phyloP scores from a whole-genome alignment of 2,329 filamentous ascomycete species.

The Exserohilum rostratum region DNA sequence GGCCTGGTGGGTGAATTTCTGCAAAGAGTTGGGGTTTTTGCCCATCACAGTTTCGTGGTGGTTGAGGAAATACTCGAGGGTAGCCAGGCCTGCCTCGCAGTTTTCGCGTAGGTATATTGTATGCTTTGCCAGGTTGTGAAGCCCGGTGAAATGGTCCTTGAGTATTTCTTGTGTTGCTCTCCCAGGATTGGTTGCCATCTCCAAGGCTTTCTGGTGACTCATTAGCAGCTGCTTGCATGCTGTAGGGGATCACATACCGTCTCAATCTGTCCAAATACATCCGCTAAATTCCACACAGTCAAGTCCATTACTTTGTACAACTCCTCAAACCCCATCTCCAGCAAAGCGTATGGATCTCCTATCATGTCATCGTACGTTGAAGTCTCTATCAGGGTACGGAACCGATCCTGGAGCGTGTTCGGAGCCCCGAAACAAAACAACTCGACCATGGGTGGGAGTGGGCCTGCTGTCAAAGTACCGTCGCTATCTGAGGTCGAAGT shows the following conservation, averaged over 20 bases:
- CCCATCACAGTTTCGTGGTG: slow-evolving; percentile 22
- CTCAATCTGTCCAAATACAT: slow-evolving; percentile 42
- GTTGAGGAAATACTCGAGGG: slow-evolving; percentile 29
- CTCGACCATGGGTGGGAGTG: slow-evolving; percentile 17
- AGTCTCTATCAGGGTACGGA: slow-evolving; percentile 18
- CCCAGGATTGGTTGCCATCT: slow-evolving; percentile 22
- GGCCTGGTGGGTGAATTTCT: slow-evolving; percentile 22
- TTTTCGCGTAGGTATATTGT: slow-evolving; percentile 48
- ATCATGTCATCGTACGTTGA: slow-evolving; percentile 28
- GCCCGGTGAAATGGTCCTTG: slow-evolving; percentile 26
- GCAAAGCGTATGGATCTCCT: slow-evolving; percentile 40
- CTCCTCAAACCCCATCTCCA: slow-evolving; percentile 40
- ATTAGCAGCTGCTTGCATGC: slow-evolving; percentile 5
- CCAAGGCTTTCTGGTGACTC: slow-evolving; percentile 25
- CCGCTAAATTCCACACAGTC: slow-evolving; percentile 35
- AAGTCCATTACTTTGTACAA: slow-evolving; percentile 40
- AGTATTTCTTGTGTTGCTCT: slow-evolving; percentile 26
- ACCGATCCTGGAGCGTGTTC: slow-evolving; percentile 17
- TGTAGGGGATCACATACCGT: slow-evolving; percentile 19
- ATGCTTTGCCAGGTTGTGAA: slow-evolving; percentile 51
- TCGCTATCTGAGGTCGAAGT: slow-evolving; percentile 23
- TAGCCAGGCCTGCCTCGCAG: slow-evolving; percentile 37
- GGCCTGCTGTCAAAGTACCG: slow-evolving; percentile 6
- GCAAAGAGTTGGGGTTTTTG: slow-evolving; percentile 5
- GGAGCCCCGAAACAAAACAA: slow-evolving; percentile 40